A percentile compares a stretch with the other conserved stretches of the same genome.
Evolutionary conservation across 1,139 yeast species (phyloP).

Genomic region (Geotrichum citri-aurantii): DNA sequence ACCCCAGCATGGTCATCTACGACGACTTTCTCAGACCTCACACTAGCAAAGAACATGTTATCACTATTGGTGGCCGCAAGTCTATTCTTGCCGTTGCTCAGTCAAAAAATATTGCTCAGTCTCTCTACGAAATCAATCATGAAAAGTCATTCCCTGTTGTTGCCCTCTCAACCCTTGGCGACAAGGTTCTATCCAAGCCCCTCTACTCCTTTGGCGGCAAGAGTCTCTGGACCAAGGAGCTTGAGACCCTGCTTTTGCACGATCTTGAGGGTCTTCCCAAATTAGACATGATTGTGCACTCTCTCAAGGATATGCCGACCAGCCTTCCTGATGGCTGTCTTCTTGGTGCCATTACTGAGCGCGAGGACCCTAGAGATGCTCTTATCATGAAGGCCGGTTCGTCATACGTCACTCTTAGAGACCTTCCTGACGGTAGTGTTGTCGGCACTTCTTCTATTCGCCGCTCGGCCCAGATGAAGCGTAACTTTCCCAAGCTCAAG

Average conservation of each 20-base stretch:
- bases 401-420: constrained; percentile 55
- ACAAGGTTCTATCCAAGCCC: constrained; percentile 77
- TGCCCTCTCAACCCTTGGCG: constrained; percentile 84
- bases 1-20: constrained; percentile 16
- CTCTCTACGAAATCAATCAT: constrained; percentile 49
- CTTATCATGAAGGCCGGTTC: constrained; percentile 71
- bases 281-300: constrained; percentile 86
- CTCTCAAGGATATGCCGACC: constrained; percentile 94
- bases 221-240: constrained; percentile 91
- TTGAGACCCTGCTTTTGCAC: constrained; percentile 68
- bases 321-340: constrained; percentile 82
- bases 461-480: constrained; percentile 73
- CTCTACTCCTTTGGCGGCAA: constrained; percentile 94
- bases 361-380: constrained; percentile 93
- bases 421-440: constrained; percentile 76
- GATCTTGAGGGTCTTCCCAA: constrained; percentile 58
- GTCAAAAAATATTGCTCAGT: constrained; percentile 63
- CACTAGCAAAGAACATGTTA: constrained; percentile 9
- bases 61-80: constrained; percentile 76
- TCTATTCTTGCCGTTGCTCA: constrained; percentile 84
- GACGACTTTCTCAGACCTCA: constrained; percentile 14
- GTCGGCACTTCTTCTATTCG: constrained; percentile 95
- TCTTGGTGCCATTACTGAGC: constrained; percentile 75
- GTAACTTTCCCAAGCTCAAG: constrained; percentile 49
- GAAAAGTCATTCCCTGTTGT: constrained; percentile 61